Conservation (phyloP, 345 rosid species). For the Isatis tinctoria region DNA sequence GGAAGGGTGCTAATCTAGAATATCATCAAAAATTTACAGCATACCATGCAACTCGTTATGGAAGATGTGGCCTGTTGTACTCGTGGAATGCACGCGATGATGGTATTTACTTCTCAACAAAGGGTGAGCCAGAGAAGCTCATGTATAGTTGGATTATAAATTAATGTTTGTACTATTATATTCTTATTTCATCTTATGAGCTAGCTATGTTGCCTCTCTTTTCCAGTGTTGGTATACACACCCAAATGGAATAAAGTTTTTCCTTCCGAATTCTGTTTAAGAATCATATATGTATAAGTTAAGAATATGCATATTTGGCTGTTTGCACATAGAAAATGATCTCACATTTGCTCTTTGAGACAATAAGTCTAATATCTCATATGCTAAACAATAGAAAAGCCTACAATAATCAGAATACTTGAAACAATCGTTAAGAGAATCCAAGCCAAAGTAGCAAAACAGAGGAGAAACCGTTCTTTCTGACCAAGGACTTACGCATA, state of each 20-base stretch:
- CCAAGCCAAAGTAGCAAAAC: background rate
- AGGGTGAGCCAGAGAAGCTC: background rate
- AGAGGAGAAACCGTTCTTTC: background rate
- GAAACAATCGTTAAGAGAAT: too few relatives aligned
- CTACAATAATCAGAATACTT: too few relatives aligned
- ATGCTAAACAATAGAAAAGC: background rate
- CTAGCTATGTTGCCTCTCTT: background rate
- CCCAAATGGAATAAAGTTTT: background rate
- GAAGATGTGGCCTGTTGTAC: background rate
- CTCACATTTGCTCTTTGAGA: too few relatives aligned
- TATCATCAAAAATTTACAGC: background rate
- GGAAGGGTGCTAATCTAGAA: background rate
- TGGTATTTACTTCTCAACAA: background rate
- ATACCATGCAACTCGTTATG: background rate
- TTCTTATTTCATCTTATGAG: background rate
- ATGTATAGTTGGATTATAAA: background rate
- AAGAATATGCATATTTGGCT: too few relatives aligned
- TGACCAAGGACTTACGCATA: background rate
- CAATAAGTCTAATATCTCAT: too few relatives aligned
- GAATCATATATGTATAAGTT: too few relatives aligned
- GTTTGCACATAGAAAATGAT: too few relatives aligned
- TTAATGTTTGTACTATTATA: background rate
- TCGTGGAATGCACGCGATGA: background rate
- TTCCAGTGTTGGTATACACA: background rate
- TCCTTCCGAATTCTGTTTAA: too few relatives aligned